Evolutionary conservation across 805 yeast genomes (phyloP).

Genomic region (Limtongia smithiae): DNA sequence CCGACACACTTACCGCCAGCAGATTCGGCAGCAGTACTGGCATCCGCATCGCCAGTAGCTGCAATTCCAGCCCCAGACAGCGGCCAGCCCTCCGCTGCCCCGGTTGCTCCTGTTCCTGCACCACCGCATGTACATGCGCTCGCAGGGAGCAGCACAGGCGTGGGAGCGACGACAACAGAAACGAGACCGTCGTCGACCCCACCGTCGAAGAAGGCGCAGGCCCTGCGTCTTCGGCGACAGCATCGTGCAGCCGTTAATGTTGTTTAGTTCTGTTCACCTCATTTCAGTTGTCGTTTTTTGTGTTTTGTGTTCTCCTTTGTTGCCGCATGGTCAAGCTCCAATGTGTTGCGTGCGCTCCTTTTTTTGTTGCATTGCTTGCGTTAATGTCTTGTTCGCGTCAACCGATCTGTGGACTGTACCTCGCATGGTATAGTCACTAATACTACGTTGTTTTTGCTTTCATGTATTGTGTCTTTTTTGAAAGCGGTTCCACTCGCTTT

Average conservation of each 20-base stretch:
- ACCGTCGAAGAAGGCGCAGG: constrained; percentile 8
- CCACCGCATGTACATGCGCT: not conserved
- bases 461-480: too few species aligned
- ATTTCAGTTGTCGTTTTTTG: not conserved
- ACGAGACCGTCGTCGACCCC: not conserved
- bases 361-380: not conserved
- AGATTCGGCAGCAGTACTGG: too few species aligned
- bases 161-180: not conserved
- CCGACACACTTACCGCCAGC: too few species aligned
- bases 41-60: too few species aligned
- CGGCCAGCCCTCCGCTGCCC: too few species aligned
- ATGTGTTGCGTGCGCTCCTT: not conserved
- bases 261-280: too few species aligned
- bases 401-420: too few species aligned
- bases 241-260: constrained; percentile 3
- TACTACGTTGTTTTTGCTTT: too few species aligned
- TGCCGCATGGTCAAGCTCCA: not conserved
- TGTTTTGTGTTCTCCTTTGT: not conserved
- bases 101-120: not conserved
- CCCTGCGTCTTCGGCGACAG: constrained; percentile 11
- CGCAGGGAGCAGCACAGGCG: not conserved
- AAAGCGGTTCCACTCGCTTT: too few species aligned
- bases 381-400: too few species aligned
- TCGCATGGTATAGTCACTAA: too few species aligned
- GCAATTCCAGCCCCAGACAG: too few species aligned